Base-by-base conservation (phyloP, 2,329 filamentous ascomycete species). In the Cryphonectria radicalis region DNA sequence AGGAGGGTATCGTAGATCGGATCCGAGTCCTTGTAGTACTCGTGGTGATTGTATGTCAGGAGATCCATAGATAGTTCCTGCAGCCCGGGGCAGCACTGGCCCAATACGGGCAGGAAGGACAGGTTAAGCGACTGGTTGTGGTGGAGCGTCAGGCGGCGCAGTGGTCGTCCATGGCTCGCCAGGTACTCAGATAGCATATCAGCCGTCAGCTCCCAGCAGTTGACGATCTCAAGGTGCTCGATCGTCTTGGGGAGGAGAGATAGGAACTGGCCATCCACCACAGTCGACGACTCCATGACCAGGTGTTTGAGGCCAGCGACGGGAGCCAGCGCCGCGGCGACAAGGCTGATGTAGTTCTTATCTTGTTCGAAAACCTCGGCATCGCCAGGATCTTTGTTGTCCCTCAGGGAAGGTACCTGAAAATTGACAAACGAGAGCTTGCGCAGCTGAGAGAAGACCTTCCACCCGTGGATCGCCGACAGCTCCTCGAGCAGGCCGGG, bases 81-180 rank as follows among this genome's bases (percentile, higher is more conserved):
- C 7, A 98, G 84, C 4, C 86, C 84, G 0, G 93, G 93, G 77
- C 94, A 97, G 1, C 87, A 86, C 4, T 82, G 79, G 25, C 88
- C 89, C 63, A 98, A 81, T 37, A 86, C 80, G 0, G 89, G 87
- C 8, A 96, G 84, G 76, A 97, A 98, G 0, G 87, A 89, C 57
- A 98, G 82, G 76, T 90, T 92, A 55, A 98, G 84, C 2, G 91
- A 90, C 73, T 93, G 90, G 76, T 97, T 97, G 80, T 97, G 92
- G 68, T 91, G 88, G 6, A 98, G 83, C 1, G 86, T 87, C 10
- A 98, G 84, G 53, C 88, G 87, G 67, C 87, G 86, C 32, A 98
- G 82, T n/a, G 88, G 82, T 32, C 83, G 80, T 0, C 94, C 95
- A 76, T 93, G 90, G 0, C 87, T 87, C 7, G 84, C 78, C 57